Evolutionary conservation across 495 filamentous ascomycete species (phyloP).

Genomic region (Friedmanniomyces simplex): DNA sequence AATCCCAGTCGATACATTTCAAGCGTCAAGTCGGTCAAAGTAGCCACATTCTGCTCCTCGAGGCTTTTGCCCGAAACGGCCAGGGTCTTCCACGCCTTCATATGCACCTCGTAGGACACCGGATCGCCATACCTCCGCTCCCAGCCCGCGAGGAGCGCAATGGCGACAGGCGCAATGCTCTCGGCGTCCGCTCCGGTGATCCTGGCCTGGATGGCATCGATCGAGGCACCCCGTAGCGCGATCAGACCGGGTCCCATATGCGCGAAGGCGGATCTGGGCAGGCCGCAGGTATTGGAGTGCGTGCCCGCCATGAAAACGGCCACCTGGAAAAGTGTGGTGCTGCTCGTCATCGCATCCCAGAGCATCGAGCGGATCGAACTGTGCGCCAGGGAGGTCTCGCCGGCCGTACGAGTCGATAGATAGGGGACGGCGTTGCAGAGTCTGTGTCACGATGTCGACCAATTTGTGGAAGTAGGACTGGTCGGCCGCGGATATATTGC

Average conservation of each 20-base stretch:
- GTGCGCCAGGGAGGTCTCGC: slow-evolving; percentile 2
- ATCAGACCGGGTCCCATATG: slow-evolving; percentile 8
- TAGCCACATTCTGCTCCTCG: background rate
- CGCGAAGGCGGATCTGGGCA: background rate
- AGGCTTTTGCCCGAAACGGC: background rate
- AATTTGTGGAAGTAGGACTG: background rate
- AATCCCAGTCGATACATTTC: background rate
- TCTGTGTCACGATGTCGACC: background rate
- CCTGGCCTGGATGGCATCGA: slow-evolving; percentile 9
- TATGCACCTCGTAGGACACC: slow-evolving; percentile 5
- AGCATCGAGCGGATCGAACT: slow-evolving; percentile 6
- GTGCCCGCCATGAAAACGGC: slow-evolving; percentile 9
- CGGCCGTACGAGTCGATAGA: background rate
- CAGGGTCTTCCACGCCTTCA: slow-evolving; percentile 7
- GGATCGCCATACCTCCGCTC: slow-evolving; percentile 6
- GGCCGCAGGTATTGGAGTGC: slow-evolving; percentile 8
- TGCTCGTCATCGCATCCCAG: slow-evolving; percentile 3
- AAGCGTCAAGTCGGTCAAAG: slow-evolving; percentile 4
- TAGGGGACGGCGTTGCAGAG: background rate
- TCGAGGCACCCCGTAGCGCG: slow-evolving; percentile 2
- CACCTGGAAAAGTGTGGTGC: slow-evolving; percentile 6
- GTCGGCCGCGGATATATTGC: background rate
- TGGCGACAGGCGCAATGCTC: slow-evolving; percentile 1
- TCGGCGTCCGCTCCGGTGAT: background rate
- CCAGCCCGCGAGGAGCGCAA: slow-evolving; percentile 9